Percentiles rank a stretch among this genome's conserved stretches.
phyloP scores from a whole-genome alignment of 768 basidiomycete species.

The Tricholoma bakamatsutake region DNA sequence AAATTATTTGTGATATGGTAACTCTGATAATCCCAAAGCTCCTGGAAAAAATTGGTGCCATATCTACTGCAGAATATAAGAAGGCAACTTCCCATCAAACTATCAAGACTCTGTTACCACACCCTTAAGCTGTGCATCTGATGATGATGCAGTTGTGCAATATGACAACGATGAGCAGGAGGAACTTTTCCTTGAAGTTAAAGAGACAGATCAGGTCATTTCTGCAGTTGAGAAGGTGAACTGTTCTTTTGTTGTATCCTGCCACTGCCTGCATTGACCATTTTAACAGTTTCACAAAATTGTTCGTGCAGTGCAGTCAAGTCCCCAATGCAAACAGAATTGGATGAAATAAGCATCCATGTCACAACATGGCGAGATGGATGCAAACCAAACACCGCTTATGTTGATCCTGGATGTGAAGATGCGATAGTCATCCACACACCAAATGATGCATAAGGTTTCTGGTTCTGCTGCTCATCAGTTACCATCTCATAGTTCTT shows the following conservation, averaged over 20 bases:
- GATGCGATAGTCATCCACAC: background rate
- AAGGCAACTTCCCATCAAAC: background rate
- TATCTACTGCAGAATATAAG: background rate
- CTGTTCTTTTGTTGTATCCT: no score
- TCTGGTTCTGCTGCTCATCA: background rate
- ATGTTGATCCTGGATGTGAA: background rate
- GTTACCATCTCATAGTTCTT: no score
- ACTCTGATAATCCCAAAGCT: background rate
- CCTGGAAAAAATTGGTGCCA: slow-evolving; percentile 1
- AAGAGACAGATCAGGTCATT: background rate
- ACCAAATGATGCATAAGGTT: background rate
- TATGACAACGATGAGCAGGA: background rate
- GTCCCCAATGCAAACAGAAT: background rate
- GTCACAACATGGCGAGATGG: background rate
- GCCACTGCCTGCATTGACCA: no score
- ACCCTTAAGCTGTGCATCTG: background rate
- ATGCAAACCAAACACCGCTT: background rate
- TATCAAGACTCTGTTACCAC: background rate
- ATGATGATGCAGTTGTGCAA: background rate
- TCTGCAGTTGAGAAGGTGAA: background rate
- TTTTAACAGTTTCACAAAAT: background rate
- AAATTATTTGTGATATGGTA: background rate
- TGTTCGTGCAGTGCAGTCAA: background rate
- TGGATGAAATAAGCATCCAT: background rate
- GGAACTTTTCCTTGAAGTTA: background rate